Conservation (phyloP, 192 early-diverging fungal genomes). For the Linnemannia schmuckeri region DNA sequence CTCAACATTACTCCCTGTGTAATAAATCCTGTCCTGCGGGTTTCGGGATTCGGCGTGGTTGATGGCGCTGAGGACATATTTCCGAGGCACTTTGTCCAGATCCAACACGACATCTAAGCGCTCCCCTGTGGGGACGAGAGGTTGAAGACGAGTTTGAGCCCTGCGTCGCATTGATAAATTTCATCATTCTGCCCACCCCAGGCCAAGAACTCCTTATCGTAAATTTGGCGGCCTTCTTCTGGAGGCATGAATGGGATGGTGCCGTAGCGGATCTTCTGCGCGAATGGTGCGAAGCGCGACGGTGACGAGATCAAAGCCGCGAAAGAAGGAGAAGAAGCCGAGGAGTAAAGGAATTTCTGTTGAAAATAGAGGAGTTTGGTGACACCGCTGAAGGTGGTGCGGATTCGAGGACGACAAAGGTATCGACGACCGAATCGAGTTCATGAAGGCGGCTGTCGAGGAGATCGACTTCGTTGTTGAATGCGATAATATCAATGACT, state of each 20-base stretch:
- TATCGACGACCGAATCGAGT: background rate
- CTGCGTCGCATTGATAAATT: background rate
- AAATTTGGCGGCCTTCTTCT: background rate
- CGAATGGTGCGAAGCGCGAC: background rate
- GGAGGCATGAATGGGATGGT: background rate
- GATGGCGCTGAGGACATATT: background rate
- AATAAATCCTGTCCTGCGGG: background rate
- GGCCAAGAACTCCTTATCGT: background rate
- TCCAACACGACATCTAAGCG: background rate
- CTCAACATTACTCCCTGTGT: background rate
- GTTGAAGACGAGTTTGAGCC: background rate
- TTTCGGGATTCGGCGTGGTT: background rate
- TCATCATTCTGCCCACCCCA: background rate
- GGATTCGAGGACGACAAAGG: conserved; percentile 1
- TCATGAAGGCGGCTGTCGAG: background rate
- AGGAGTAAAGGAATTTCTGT: background rate
- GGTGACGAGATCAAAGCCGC: background rate
- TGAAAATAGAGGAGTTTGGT: background rate
- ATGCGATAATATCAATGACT: background rate
- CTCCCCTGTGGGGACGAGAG: background rate
- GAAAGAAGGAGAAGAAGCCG: too few relatives aligned
- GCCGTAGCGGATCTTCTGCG: background rate
- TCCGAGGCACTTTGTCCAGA: background rate
- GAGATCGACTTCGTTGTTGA: background rate
- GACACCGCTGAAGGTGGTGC: background rate